phyloP scores from a whole-genome alignment of 176 grass and related monocot genomes.

The Luzula sylvatica region DNA sequence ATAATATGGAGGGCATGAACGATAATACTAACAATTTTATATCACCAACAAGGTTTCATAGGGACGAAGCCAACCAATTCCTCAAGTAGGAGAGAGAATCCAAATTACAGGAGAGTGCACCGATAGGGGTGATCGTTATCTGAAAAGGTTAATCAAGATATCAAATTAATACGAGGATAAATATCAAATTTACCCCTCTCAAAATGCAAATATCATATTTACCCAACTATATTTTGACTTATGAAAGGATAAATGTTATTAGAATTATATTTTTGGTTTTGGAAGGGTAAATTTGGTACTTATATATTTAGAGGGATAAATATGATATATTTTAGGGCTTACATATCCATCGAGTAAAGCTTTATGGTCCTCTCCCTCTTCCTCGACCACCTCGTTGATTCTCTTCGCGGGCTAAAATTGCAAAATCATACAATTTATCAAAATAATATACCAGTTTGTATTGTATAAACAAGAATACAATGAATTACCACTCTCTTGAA shows the following conservation, averaged over 20 bases:
- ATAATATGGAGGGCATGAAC: no score
- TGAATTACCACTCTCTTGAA: constrained; percentile 83
- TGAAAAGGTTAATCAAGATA: constrained; percentile 29
- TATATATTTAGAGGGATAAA: no score
- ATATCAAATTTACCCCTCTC: not conserved
- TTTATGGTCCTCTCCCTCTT: constrained; percentile 52
- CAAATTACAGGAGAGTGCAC: constrained; percentile 39
- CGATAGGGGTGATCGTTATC: constrained; percentile 83
- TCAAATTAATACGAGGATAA: not conserved
- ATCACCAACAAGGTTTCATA: constrained; percentile 10
- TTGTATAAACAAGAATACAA: not conserved
- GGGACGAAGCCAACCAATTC: constrained; percentile 35
- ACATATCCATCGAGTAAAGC: constrained; percentile 77
- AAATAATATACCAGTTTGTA: not conserved
- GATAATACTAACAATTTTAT: no score
- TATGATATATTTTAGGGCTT: constrained; percentile 42
- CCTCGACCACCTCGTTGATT: constrained; percentile 34
- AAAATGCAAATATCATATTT: constrained; percentile 9
- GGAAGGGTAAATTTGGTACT: no score
- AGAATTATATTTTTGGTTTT: no score
- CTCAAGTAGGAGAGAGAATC: constrained; percentile 62
- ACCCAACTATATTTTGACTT: no score
- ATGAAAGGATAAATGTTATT: no score
- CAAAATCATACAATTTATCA: constrained; percentile 8
- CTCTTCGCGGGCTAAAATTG: constrained; percentile 29